Conservation (phyloP, 1,139 yeast species). For the Sugiyamaella novakii region DNA sequence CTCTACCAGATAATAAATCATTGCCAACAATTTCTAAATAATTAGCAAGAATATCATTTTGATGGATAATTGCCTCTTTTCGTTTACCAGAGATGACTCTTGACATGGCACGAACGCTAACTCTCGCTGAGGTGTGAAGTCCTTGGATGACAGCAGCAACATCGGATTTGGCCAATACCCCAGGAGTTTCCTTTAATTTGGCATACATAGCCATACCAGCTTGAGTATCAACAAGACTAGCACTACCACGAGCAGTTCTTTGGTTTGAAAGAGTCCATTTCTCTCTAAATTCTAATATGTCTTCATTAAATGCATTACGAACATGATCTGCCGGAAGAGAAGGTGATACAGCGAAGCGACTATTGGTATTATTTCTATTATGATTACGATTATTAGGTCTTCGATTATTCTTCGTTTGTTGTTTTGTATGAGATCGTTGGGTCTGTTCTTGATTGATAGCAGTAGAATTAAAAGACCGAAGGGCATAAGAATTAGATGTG, state of each 20-base stretch:
- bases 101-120: conserved; percentile 25
- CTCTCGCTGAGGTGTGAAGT: conserved; percentile 34
- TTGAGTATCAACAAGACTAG: conserved; percentile 30
- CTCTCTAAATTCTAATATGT: conserved; percentile 22
- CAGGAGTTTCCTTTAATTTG: conserved; percentile 29
- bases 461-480: conserved; percentile 5
- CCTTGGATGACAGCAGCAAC: conserved; percentile 35
- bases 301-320: conserved; percentile 22
- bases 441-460: conserved; percentile 2
- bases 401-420: background rate
- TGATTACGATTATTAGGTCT: conserved; percentile 1
- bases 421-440: background rate
- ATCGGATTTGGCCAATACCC: conserved; percentile 30
- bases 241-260: conserved; percentile 26
- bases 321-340: conserved; percentile 18
- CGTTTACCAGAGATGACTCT: conserved; percentile 29
- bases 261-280: conserved; percentile 29
- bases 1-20: conserved; percentile 50
- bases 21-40: conserved; percentile 34
- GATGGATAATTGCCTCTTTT: conserved; percentile 22
- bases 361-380: background rate
- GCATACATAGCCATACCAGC: conserved; percentile 35
- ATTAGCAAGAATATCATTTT: conserved; percentile 43
- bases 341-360: background rate
- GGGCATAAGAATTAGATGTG: background rate